Base-by-base conservation (phyloP, 2,329 filamentous ascomycete species). In the Drechslerella dactyloides region DNA sequence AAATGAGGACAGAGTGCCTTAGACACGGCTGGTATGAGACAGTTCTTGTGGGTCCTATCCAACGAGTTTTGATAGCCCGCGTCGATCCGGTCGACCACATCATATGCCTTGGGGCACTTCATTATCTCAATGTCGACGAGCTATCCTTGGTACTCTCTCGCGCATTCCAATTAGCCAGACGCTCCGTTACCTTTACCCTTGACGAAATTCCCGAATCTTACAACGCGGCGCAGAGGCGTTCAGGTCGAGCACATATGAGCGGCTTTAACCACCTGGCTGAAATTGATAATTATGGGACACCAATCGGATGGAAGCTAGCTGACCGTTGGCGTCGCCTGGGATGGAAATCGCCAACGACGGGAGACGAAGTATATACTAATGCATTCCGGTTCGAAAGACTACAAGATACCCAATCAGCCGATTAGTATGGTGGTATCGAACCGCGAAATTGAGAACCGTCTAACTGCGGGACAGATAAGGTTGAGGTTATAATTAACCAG, bases 191-290 rank as follows among this genome's bases (percentile, higher is more conserved):
- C 1, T 57, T 57, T 30, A 57, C 54, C 0, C 24, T 57, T 10
- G 54, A 57, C 33, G 54, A 57, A 30, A 57, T 57, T 21, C 33
- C 54, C 1, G 19, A 57, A 6, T 46, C 54, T 30, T 57, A 57
- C 27, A 30, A 46, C n/a, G 8, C 23, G 10, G 21, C 37, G 13
- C 54, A 44, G n/a, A 57, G 35, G 1, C 7, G 8, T 21, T 27
- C 17, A 8, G 35, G 35, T 2, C 4, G 33, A 2, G 54, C 7
- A 15, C 27, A 46, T 19, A 57, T 57, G 54, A 19, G 13, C 10
- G 54, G 54, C 5, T 57, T 46, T 23, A 57, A 57, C 33, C 54
- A 57, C 24, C 21, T 46, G n/a, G 37, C 13, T 30, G 54, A 42
- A 15, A 15, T 57, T 24, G 54, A 57, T 4, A 30, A 10, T 1